Evolutionary conservation across 139 green algal genomes (phyloP), one percentile per base, ranked within the genome.

Genomic region (Tetratostichococcus sp.): DNA sequence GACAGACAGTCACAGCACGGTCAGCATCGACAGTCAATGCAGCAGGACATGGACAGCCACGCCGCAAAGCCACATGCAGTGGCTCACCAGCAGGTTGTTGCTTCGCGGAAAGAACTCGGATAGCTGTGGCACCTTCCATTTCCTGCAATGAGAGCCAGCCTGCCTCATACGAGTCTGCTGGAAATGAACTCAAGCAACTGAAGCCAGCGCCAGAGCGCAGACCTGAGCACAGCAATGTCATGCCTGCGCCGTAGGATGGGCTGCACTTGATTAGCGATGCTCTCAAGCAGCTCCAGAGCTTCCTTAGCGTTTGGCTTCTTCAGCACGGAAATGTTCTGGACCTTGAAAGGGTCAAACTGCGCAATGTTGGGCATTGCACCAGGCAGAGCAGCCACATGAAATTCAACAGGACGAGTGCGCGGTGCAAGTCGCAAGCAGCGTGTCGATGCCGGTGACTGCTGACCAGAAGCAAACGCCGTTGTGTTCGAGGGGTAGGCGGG

Each of bases 231-330:
- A 21, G 39, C 6, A 50, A 50, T 50, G 39, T 50, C 50, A 4
- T 26, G 26, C 50, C 50, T 62, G 50, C 50, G 50, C 2, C 80
- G 71, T 86, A 97, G 89, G 68, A 97, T 90, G 43, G 93, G 93
- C 79, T 97, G 90, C n/a, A 97, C 92, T 71, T 97, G 90, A 19
- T 66, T 66, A 6, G 85, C 81, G 25, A 89, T 83, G 1, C n/a
- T 34, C 65, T 87, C 74, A 3, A 96, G 80, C 67, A 92, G 35
- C 31, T 79, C 28, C 17, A 70, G 65, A 0, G 90, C 91, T 69
- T 92, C 85, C 25, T 50, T 70, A 4, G 50, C 50, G 26, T 62
- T 26, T 62, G 50, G 50, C 4, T 17, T 8, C 19, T 62, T 62
- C 50, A 62, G 50, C 19, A 62, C 50, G 19, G 11, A n/a, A 26